These are phyloP conservation scores for Arthrobotrys entomopaga DNA, from an alignment of 2,329 filamentous ascomycete species.

Conservation along the genomic window DNA sequence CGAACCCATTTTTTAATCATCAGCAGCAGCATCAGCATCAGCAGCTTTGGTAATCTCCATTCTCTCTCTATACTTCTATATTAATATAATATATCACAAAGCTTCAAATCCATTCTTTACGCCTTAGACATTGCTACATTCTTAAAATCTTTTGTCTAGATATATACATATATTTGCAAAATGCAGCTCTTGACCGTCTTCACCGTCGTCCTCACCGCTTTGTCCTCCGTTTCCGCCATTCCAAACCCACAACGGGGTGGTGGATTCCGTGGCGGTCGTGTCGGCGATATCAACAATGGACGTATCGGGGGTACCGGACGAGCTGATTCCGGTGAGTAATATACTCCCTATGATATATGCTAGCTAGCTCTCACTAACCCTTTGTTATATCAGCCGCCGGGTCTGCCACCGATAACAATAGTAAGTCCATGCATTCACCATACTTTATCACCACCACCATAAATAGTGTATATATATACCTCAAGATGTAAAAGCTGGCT, in stretches of 20 bases:
- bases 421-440: slow-evolving; percentile 2
- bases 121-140: background rate
- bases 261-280: background rate
- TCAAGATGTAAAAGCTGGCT: background rate
- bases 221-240: slow-evolving; percentile 37
- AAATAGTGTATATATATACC: background rate
- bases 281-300: slow-evolving; percentile 18
- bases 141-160: slow-evolving; percentile 1
- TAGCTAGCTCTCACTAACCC: background rate
- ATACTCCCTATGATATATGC: background rate
- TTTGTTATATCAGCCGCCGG: slow-evolving; percentile 26
- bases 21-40: slow-evolving; percentile 32
- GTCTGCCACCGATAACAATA: slow-evolving; percentile 29
- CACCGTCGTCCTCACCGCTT: slow-evolving; percentile 36
- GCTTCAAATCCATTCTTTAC: slow-evolving; percentile 36
- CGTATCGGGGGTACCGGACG: slow-evolving; percentile 47
- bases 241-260: slow-evolving; percentile 20
- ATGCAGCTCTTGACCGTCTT: slow-evolving; percentile 52
- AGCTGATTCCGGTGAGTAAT: slow-evolving; percentile 30
- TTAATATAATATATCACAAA: slow-evolving; percentile 11
- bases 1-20: slow-evolving; percentile 2
- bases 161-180: slow-evolving; percentile 15
- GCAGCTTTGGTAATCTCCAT: background rate
- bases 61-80: slow-evolving; percentile 34
- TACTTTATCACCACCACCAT: background rate